These are phyloP conservation scores for Psophocarpus tetragonolobus DNA, from an alignment of 306 rosid genomes.

Conservation along the genomic window DNA sequence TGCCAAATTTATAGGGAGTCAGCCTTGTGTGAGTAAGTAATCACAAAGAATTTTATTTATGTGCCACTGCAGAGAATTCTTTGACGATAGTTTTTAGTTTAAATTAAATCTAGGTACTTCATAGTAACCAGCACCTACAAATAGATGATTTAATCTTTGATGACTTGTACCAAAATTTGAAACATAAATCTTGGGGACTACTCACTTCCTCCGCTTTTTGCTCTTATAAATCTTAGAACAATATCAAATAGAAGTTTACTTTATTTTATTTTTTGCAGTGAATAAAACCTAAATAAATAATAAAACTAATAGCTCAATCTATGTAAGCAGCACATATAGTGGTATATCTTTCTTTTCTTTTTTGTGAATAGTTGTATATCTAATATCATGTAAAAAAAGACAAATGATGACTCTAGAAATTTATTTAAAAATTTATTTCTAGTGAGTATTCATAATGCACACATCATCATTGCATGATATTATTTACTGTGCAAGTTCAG, in stretches of 20 bases:
- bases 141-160: neutral
- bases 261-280: too few species aligned
- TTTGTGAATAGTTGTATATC: too few species aligned
- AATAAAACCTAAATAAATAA: constrained; percentile 1
- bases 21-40: constrained; percentile 52
- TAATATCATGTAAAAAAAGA: neutral
- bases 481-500: constrained; percentile 42
- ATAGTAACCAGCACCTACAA: neutral
- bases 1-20: constrained; percentile 60
- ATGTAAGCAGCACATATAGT: too few species aligned
- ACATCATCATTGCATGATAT: neutral
- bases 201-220: neutral
- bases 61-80: neutral
- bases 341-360: too few species aligned
- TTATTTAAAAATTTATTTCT: neutral
- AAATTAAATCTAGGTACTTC: neutral
- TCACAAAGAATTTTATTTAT: neutral
- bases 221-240: too few species aligned
- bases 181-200: neutral
- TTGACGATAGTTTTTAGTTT: neutral
- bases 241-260: too few species aligned
- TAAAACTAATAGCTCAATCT: neutral
- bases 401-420: neutral
- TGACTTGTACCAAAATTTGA: neutral
- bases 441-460: neutral